These are phyloP conservation scores for Debaryomycetaceae sp. DNA, from an alignment of 1,139 yeast species.

Conservation along the genomic window DNA sequence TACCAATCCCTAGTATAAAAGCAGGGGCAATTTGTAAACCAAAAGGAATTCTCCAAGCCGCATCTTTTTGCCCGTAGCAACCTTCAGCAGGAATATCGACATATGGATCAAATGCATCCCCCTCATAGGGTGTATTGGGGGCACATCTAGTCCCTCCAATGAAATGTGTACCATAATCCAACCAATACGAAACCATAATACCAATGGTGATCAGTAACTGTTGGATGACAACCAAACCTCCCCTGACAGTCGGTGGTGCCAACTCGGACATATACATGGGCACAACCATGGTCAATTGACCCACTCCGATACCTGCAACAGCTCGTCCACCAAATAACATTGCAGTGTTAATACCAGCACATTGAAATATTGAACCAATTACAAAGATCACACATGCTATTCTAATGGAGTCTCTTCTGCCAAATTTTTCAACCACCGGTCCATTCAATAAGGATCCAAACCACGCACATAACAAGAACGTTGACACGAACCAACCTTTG, in stretches of 20 bases:
- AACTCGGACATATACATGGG: slow-evolving; percentile 81
- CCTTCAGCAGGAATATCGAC: slow-evolving; percentile 22
- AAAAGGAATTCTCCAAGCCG: slow-evolving; percentile 43
- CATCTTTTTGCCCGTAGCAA: slow-evolving; percentile 6
- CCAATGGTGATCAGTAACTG: slow-evolving; percentile 73
- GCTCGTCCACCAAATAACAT: slow-evolving; percentile 67
- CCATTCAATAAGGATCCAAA: slow-evolving; percentile 47
- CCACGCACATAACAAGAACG: slow-evolving; percentile 73
- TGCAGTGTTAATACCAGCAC: slow-evolving; percentile 48
- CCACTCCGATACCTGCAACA: slow-evolving; percentile 76
- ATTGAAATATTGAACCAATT: slow-evolving; percentile 64
- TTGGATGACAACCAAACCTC: slow-evolving; percentile 64
- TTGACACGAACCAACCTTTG: slow-evolving; percentile 57
- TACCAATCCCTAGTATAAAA: slow-evolving; percentile 30
- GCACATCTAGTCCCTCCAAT: slow-evolving; percentile 19
- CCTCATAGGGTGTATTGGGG: slow-evolving; percentile 2
- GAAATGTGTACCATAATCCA: slow-evolving; percentile 68
- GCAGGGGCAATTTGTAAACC: slow-evolving; percentile 46
- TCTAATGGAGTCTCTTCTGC: slow-evolving; percentile 64
- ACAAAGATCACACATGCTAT: slow-evolving; percentile 57
- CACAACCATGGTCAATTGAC: slow-evolving; percentile 73
- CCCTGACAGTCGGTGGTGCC: slow-evolving; percentile 69
- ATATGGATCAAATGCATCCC: slow-evolving; percentile 26
- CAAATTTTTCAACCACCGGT: slow-evolving; percentile 51
- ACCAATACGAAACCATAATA: slow-evolving; percentile 71